Evolutionary conservation across 805 yeast genomes (phyloP).

Genomic region (Schwanniomyces polymorphus): DNA sequence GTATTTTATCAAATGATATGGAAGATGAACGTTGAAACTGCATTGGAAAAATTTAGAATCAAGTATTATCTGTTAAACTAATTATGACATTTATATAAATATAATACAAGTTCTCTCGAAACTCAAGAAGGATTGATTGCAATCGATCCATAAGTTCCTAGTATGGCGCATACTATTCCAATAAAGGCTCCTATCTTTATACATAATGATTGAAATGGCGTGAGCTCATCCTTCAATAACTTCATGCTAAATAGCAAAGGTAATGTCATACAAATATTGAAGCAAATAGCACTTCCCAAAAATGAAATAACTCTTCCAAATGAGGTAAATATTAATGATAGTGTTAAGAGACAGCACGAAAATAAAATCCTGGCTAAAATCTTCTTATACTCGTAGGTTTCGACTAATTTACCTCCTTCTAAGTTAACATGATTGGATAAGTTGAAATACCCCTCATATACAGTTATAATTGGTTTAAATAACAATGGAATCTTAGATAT

Average conservation of each 20-base stretch:
- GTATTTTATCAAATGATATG: slow-evolving; percentile 18
- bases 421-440: slow-evolving; percentile 1
- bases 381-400: slow-evolving; percentile 1
- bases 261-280: slow-evolving; percentile 38
- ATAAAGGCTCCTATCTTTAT: slow-evolving; percentile 18
- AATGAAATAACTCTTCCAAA: slow-evolving; percentile 43
- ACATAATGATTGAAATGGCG: slow-evolving; percentile 4
- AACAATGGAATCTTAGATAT: slow-evolving; percentile 42
- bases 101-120: background rate
- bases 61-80: background rate
- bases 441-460: slow-evolving; percentile 29
- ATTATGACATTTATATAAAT: background rate
- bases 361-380: slow-evolving; percentile 6
- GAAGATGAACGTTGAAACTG: slow-evolving; percentile 10
- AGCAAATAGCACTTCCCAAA: slow-evolving; percentile 42
- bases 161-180: slow-evolving; percentile 17
- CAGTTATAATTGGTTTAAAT: slow-evolving; percentile 38
- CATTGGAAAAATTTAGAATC: background rate
- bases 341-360: background rate
- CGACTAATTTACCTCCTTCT: background rate
- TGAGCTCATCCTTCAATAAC: slow-evolving; percentile 21
- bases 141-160: slow-evolving; percentile 27
- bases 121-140: slow-evolving; percentile 9
- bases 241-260: slow-evolving; percentile 37
- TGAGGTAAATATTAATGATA: slow-evolving; percentile 32